phyloP scores from a whole-genome alignment of 2,329 filamentous ascomycete genomes.

The Ciborinia camelliae region DNA sequence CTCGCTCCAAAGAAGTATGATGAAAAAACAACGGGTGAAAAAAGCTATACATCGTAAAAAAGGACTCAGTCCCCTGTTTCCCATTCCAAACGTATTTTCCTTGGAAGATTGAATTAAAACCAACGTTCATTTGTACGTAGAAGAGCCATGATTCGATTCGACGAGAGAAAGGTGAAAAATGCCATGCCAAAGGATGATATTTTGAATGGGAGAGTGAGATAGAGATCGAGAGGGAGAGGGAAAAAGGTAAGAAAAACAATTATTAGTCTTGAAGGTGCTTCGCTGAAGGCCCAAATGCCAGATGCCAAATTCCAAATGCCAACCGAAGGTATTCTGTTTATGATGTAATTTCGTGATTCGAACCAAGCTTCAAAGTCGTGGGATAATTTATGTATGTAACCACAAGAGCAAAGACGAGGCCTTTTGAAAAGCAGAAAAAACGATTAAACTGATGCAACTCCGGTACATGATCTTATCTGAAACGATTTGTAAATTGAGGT shows the following conservation, averaged over 20 bases:
- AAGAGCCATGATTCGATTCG: slow-evolving; percentile 22
- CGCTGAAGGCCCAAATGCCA: slow-evolving; percentile 22
- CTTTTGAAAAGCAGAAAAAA: slow-evolving; percentile 22
- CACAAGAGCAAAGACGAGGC: slow-evolving; percentile 32
- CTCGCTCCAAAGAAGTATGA: slow-evolving; percentile 19
- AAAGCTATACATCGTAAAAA: slow-evolving; percentile 35
- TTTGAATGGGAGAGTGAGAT: background rate
- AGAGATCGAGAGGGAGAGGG: slow-evolving; percentile 8
- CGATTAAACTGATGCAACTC: slow-evolving; percentile 16
- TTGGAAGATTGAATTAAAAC: slow-evolving; percentile 28
- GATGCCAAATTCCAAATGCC: slow-evolving; percentile 29
- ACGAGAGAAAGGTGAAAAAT: slow-evolving; percentile 24
- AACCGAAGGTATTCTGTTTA: slow-evolving; percentile 22
- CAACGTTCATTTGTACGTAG: slow-evolving; percentile 27
- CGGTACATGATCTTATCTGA: slow-evolving; percentile 29
- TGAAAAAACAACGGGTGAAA: slow-evolving; percentile 24
- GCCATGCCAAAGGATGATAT: slow-evolving; percentile 24
- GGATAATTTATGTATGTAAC: slow-evolving; percentile 30
- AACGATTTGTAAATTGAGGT: slow-evolving; percentile 28
- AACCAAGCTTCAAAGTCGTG: slow-evolving; percentile 17
- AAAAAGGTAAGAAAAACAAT: slow-evolving; percentile 30
- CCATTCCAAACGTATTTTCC: slow-evolving; percentile 17
- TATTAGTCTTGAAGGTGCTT: slow-evolving; percentile 34
- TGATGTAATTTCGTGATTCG: slow-evolving; percentile 17
- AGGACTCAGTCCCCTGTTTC: slow-evolving; percentile 13